Evolutionary conservation across 2,329 filamentous ascomycete species (phyloP), one percentile per base, ranked within the genome.

Genomic region (Penicillium olsonii): DNA sequence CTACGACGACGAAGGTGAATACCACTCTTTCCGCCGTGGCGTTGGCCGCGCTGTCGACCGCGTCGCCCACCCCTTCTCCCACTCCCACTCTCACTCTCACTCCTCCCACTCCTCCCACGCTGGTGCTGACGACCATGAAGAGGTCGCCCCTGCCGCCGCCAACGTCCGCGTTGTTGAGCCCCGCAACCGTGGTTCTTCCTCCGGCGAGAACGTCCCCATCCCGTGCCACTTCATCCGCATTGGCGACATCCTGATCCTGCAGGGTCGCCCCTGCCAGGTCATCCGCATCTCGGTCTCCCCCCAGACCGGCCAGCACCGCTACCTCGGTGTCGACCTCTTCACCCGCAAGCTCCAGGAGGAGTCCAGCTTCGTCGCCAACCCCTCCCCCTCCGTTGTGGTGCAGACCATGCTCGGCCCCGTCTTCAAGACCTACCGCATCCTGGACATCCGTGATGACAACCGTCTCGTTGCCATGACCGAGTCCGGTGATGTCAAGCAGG

Each of bases 391-490:
- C 65, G 94, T 99, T 54, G 85, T 97, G 59, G 92, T 99, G 68
- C 94, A 99, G 87, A 97, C 92, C 80, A 97, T 99, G 91, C 88
- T 95, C 63, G 94, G 92, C 67, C 94, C 94, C 59, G 86, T 97
- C 80, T 96, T 97, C 90, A 97, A 97, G 90, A 94, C 97, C 84
- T 99, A 99, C 87, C 92, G 94, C 70, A 92, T 99, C 72, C 87
- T 99, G 56, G 94, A 99, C 81, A 87, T 99, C 75, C 87, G 91
- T 75, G 89, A 95, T 62, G 92, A 86, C 67, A 81, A 82, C 68
- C 76, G 78, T 64, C 75, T 99, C 69, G 90, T 95, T 62, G 92
- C 92, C 81, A 97, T 99, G 92, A 99, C 94, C 72, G 94, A 99
- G 87, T 90, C 87, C 60, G 92, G 94, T 67, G 92, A 99, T 73